Conservation (phyloP, 108 stramenopile genomes). For the Cyclotella distinguenda region DNA sequence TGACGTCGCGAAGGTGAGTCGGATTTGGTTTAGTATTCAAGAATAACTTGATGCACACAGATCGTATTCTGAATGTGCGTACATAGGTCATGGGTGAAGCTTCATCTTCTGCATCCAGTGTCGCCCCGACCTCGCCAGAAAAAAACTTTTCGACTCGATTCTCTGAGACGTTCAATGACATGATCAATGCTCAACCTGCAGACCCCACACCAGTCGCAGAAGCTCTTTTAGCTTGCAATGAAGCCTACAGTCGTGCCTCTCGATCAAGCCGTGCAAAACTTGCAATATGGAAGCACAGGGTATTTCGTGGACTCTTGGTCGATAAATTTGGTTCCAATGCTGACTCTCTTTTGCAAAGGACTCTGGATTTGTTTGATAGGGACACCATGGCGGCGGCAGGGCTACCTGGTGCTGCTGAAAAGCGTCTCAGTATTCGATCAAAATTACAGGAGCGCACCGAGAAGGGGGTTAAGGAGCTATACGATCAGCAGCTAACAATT, state of each 20-base stretch:
- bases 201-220: slow-evolving; percentile 74
- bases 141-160: slow-evolving; percentile 43
- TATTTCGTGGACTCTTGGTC: slow-evolving; percentile 63
- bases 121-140: background rate
- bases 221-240: slow-evolving; percentile 66
- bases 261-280: slow-evolving; percentile 66
- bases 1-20: slow-evolving; percentile 51
- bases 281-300: slow-evolving; percentile 66
- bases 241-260: slow-evolving; percentile 66
- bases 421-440: slow-evolving; percentile 59
- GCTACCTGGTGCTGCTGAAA: slow-evolving; percentile 49
- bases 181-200: slow-evolving; percentile 47
- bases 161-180: slow-evolving; percentile 52
- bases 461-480: slow-evolving; percentile 55
- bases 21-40: background rate
- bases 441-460: slow-evolving; percentile 68
- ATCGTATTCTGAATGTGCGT: no score
- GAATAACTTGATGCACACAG: background rate
- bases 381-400: slow-evolving; percentile 78
- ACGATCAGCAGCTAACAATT: slow-evolving; percentile 59
- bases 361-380: slow-evolving; percentile 66
- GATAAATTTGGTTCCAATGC: slow-evolving; percentile 70
- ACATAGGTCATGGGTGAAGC: slow-evolving; percentile 51
- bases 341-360: slow-evolving; percentile 45
- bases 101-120: slow-evolving; percentile 24